Evolutionary conservation across 2,329 filamentous ascomycete species (phyloP).

Genomic region (Stachybotrys echinatus): DNA sequence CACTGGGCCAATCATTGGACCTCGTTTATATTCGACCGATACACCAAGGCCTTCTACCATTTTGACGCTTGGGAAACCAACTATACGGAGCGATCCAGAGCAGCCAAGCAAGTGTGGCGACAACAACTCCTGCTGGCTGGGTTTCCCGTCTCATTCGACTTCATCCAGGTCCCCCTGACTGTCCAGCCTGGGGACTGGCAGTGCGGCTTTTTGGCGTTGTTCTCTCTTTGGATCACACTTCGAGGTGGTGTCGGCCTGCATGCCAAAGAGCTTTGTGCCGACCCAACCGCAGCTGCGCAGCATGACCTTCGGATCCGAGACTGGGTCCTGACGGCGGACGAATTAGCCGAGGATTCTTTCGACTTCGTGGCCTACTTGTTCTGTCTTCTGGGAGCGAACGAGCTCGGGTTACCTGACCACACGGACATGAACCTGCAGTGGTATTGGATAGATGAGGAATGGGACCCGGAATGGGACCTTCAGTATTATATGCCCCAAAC

Average conservation of each 20-base stretch:
- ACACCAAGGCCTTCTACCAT: neutral
- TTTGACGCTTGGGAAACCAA: neutral
- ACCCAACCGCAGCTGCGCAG: neutral
- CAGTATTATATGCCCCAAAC: neutral
- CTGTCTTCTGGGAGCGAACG: neutral
- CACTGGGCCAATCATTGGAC: neutral
- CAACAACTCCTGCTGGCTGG: neutral
- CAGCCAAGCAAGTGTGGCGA: neutral
- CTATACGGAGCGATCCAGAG: neutral
- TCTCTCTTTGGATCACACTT: neutral
- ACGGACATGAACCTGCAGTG: neutral
- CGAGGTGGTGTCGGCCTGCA: neutral
- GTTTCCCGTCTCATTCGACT: neutral
- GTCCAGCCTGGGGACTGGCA: neutral
- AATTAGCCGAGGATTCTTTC: neutral
- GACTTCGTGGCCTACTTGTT: neutral
- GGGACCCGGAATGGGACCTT: too few relatives aligned
- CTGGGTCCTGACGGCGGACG: neutral
- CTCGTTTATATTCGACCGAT: neutral
- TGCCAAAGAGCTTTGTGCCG: neutral
- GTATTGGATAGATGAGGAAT: too few relatives aligned
- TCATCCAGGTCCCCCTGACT: neutral
- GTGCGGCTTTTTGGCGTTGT: neutral
- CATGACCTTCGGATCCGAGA: neutral
- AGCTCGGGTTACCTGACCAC: neutral